Evolutionary conservation across 495 filamentous ascomycete species (phyloP).

Genomic region (Platismatia glauca): DNA sequence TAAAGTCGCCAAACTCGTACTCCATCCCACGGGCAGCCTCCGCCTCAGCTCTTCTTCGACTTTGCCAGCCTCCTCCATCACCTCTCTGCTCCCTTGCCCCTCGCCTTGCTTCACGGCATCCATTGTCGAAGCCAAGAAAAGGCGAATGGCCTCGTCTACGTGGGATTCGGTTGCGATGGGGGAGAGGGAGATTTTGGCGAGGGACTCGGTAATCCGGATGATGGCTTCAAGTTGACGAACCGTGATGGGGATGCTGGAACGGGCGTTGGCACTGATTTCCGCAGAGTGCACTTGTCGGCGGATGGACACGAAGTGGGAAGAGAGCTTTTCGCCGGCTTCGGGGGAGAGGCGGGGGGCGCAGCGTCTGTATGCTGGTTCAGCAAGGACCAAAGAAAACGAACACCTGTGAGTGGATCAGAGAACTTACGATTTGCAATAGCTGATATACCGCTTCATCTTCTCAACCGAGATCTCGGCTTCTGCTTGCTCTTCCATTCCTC

Average conservation of each 20-base stretch:
- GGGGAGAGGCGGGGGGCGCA: constrained; percentile 89
- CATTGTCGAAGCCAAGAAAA: constrained; percentile 97
- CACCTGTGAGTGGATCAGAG: constrained; percentile 19
- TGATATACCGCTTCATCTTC: constrained; percentile 97
- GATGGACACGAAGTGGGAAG: constrained; percentile 94
- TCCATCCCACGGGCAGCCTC: constrained; percentile 89
- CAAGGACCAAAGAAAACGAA: neutral
- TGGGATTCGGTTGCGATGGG: constrained; percentile 81
- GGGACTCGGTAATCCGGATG: constrained; percentile 90
- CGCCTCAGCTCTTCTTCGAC: constrained; percentile 87
- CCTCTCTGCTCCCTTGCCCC: constrained; percentile 57
- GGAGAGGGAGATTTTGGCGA: constrained; percentile 82
- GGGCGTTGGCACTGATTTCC: constrained; percentile 76
- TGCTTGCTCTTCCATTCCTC: constrained; percentile 70
- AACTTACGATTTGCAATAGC: constrained; percentile 87
- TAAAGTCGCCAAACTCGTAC: constrained; percentile 76
- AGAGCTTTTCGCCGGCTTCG: constrained; percentile 92
- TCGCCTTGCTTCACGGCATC: constrained; percentile 89
- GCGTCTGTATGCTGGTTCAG: constrained; percentile 41
- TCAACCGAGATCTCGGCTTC: constrained; percentile 85
- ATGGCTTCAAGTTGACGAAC: constrained; percentile 96
- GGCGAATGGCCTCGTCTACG: constrained; percentile 94
- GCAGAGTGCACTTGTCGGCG: constrained; percentile 86
- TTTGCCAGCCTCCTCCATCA: constrained; percentile 79
- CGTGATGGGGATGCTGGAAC: constrained; percentile 93